Percentiles rank a stretch among this genome's conserved stretches.
Evolutionary conservation across 768 basidiomycete genomes (phyloP).

Genomic region (Pholiota conissans): DNA sequence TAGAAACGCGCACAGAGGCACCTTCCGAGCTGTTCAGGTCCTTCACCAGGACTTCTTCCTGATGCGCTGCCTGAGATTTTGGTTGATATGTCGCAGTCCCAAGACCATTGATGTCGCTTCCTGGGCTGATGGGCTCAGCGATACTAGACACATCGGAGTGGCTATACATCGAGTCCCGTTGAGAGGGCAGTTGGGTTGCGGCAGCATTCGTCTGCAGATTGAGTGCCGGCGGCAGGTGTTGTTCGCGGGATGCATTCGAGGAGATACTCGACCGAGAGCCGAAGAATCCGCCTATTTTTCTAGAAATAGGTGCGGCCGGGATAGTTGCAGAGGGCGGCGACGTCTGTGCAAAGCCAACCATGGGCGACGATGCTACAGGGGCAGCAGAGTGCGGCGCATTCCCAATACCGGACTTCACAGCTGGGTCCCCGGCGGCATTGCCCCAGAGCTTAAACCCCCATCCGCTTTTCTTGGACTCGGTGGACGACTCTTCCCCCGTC

Average conservation of each 20-base stretch:
- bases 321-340: constrained; percentile 22
- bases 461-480: constrained; percentile 35
- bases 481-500: constrained; percentile 33
- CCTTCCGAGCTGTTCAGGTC: constrained; percentile 28
- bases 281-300: constrained; percentile 75
- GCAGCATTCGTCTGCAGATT: constrained; percentile 34
- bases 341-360: not conserved
- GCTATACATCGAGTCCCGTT: constrained; percentile 46
- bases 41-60: constrained; percentile 26
- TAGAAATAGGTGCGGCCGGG: constrained; percentile 47
- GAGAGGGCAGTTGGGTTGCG: constrained; percentile 18
- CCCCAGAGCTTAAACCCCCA: constrained; percentile 78
- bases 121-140: constrained; percentile 60
- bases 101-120: constrained; percentile 33
- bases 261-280: constrained; percentile 55
- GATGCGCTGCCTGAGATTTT: constrained; percentile 5
- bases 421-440: constrained; percentile 13
- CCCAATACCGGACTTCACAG: constrained; percentile 12
- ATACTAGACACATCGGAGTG: constrained; percentile 61
- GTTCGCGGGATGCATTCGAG: constrained; percentile 28
- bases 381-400: constrained; percentile 14
- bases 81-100: constrained; percentile 20
- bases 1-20: constrained; percentile 17
- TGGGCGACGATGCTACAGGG: constrained; percentile 5
- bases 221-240: constrained; percentile 18